Conservation (phyloP, 1,139 yeast species). For the Candida gigantensis region DNA sequence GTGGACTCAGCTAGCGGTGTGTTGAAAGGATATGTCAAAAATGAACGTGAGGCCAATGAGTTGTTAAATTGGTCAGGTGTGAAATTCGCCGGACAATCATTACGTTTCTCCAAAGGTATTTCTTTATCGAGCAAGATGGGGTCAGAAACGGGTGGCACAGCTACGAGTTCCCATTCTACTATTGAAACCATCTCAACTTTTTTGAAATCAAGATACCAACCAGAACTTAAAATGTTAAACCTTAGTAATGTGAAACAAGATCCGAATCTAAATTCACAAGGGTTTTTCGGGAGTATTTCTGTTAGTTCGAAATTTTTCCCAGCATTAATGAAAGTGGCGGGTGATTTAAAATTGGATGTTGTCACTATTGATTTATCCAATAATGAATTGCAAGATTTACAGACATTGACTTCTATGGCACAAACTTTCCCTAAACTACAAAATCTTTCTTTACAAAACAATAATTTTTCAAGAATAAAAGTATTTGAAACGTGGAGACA, state of each 20-base stretch:
- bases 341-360: slow-evolving; percentile 52
- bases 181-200: slow-evolving; percentile 64
- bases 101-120: slow-evolving; percentile 54
- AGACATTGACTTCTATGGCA: slow-evolving; percentile 64
- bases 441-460: slow-evolving; percentile 79
- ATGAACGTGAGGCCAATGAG: slow-evolving; percentile 56
- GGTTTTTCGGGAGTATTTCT: slow-evolving; percentile 63
- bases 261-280: slow-evolving; percentile 57
- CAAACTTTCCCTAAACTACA: slow-evolving; percentile 71
- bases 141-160: slow-evolving; percentile 13
- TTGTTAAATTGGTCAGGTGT: slow-evolving; percentile 71
- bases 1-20: slow-evolving; percentile 47
- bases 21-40: slow-evolving; percentile 59
- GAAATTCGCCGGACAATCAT: slow-evolving; percentile 73
- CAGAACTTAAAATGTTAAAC: slow-evolving; percentile 66
- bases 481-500: slow-evolving; percentile 76
- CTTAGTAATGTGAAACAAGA: slow-evolving; percentile 70
- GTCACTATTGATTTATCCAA: slow-evolving; percentile 76
- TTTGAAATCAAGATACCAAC: slow-evolving; percentile 65
- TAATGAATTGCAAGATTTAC: slow-evolving; percentile 66
- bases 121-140: too few species aligned
- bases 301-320: slow-evolving; percentile 80
- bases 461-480: slow-evolving; percentile 59
- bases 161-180: slow-evolving; percentile 38
- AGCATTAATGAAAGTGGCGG: slow-evolving; percentile 86